Base-by-base conservation (phyloP, 768 basidiomycete genomes). In the Leccinum uliginosum region DNA sequence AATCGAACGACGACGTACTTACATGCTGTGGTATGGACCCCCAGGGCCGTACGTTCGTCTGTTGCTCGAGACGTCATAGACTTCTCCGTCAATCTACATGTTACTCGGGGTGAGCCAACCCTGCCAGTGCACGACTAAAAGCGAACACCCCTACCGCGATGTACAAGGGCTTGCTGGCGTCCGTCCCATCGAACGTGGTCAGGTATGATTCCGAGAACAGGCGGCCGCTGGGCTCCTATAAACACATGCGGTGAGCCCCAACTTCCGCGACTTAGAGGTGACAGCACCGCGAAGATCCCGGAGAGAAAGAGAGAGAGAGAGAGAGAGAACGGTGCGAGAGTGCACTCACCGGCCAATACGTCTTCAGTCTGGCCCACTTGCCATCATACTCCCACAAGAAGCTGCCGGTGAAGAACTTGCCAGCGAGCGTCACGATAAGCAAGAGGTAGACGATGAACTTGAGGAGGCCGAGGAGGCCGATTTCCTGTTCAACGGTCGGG, bases 1-100 rank as follows among this genome's bases (percentile, higher is more conserved):
- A 32, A 32, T 6, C 5, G 32, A 17, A 35, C 35, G 19, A 43
- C 40, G 40, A 43, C 19, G 19, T 19, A 71, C 63, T 69, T 67
- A 87, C 88, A 89, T 78, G 66, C 83, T 76, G 63, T 85, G 78
- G 73, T 93, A 93, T 43, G 89, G 82, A 38, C 93, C 95, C 14
- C 94, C 95, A 38, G 86, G 89, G 51, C 94, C 93, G 70, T 98
- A 98, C 10, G 81, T 78, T 21, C 87, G 79, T 57, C 79, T 76
- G 62, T 85, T 85, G 59, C 80, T 79, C n/a, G 86, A 83, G 52
- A 98, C 95, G 67, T 98, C 95, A 73, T 86, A 98, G 8, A 98
- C 92, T 52, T 90, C 89, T 12, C 91, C 90, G 67, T 93, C 91
- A 69, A 98, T 89, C 91, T 93, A 68, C 46, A 65, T 59, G 54